phyloP scores from a whole-genome alignment of 2,329 filamentous ascomycete species.

The Cladophialophora immunda region DNA sequence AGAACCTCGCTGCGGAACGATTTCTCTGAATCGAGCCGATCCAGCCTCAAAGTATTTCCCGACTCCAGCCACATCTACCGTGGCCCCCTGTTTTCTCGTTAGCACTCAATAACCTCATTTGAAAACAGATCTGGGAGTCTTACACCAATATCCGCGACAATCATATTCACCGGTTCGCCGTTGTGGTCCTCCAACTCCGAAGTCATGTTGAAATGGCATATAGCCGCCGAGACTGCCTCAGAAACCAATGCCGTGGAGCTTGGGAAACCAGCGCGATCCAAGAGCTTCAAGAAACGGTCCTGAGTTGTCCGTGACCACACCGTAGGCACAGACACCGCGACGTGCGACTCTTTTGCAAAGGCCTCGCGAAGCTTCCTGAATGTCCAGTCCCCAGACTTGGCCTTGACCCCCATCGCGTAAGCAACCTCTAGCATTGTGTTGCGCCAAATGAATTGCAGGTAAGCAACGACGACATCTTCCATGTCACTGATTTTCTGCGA shows the following conservation, averaged over 20 bases:
- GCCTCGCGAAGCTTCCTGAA: not conserved
- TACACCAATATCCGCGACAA: slow-evolving; percentile 1
- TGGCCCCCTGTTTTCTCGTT: not conserved
- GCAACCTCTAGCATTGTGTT: not conserved
- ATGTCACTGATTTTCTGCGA: not conserved
- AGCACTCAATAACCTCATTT: not conserved
- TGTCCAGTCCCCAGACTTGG: not conserved
- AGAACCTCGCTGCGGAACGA: not conserved
- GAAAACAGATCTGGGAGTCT: not conserved
- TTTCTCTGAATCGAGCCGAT: not conserved
- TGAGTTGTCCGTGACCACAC: not conserved
- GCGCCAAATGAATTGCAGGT: not conserved
- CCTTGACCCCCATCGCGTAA: not conserved
- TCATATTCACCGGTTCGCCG: not conserved
- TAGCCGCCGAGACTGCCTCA: not conserved
- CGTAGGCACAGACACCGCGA: not conserved
- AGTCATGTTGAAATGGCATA: not conserved
- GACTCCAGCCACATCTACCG: not conserved
- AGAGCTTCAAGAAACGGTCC: not conserved
- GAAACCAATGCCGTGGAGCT: not conserved
- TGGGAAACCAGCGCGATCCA: not conserved
- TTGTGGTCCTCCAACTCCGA: not conserved
- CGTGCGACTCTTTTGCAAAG: not conserved
- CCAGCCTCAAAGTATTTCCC: not conserved
- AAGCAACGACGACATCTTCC: not conserved